Base-by-base conservation (phyloP, 257 asterid genomes). In the Gardenia jasminoides region DNA sequence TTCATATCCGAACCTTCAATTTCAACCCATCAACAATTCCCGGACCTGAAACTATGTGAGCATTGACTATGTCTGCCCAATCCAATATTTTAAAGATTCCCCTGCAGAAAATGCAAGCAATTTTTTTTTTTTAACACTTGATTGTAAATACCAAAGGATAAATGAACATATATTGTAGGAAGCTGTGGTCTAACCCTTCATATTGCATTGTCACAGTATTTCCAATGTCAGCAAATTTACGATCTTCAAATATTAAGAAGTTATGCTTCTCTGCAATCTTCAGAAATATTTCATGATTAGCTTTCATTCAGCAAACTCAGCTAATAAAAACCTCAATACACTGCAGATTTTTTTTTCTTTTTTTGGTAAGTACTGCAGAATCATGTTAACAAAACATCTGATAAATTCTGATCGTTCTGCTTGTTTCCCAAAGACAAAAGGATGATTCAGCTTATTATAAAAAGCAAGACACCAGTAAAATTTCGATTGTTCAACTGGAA, bases 161-260 rank as follows among this genome's bases (percentile, higher is more conserved):
- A 58, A 74, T 26, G 15, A 2, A 41, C 20, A n/a, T 30, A 73
- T 75, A 59, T 47, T 30, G 54, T 28, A 83, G 68, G 68, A 79
- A 46, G 30, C 52, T 68, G 50, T 16, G n/a, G 11, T 74, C 91
- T 84, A 84, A 93, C 99, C 97, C 91, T 85, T 87, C 99, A 82
- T 94, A 94, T 87, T 96, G 99, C 98, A 96, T 96, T 78, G 96
- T 89, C 82, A 93, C 99, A 5, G 97, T 96, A 89, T 93, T 96
- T 74, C 99, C 99, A 87, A 96, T 96, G 89, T 96, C n/a, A n/a
- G n/a, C n/a, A n/a, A n/a, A n/a, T n/a, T n/a, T n/a, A n/a, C n/a
- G n/a, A n/a, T n/a, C n/a, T n/a, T n/a, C n/a, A n/a, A n/a, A n/a
- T n/a, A n/a, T n/a, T n/a, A n/a, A n/a, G n/a, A n/a, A n/a, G n/a